These are phyloP conservation scores for Aegilops speltoides DNA, from an alignment of 176 grass and related monocot species.

Conservation along the genomic window DNA sequence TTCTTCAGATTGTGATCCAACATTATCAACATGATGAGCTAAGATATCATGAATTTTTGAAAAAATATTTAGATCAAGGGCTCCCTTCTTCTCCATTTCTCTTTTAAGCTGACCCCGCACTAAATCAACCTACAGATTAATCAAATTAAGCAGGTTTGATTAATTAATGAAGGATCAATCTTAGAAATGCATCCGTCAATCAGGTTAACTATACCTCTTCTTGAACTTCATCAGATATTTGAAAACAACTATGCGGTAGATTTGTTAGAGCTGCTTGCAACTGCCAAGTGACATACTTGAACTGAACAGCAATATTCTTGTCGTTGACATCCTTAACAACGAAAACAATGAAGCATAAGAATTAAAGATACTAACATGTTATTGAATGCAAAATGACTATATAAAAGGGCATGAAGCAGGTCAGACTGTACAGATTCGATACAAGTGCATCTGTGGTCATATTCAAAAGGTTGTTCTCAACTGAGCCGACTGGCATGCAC, in stretches of 20 bases:
- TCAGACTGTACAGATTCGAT: neutral
- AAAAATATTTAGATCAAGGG: constrained; percentile 59
- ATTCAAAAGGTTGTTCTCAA: neutral
- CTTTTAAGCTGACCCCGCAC: constrained; percentile 82
- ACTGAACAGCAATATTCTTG: constrained; percentile 64
- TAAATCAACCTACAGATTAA: constrained; percentile 70
- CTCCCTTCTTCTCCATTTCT: constrained; percentile 73
- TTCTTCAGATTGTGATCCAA: constrained; percentile 35
- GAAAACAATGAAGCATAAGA: constrained; percentile 28
- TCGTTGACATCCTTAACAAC: constrained; percentile 46
- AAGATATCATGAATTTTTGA: constrained; percentile 72
- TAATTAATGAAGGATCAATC: neutral
- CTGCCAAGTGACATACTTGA: constrained; percentile 81
- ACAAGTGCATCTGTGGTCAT: neutral
- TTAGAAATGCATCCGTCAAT: neutral
- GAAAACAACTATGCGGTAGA: constrained; percentile 65
- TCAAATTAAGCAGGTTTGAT: constrained; percentile 23
- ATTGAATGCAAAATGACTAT: neutral
- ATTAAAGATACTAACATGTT: neutral
- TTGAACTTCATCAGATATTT: constrained; percentile 98
- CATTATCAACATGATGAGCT: constrained; percentile 28
- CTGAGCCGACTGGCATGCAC: neutral
- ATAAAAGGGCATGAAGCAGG: neutral
- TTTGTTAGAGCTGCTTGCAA: constrained; percentile 69
- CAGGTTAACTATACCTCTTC: constrained; percentile 72